phyloP scores from a whole-genome alignment of 2,329 filamentous ascomycete genomes.

The Fusarium tjaetaba region DNA sequence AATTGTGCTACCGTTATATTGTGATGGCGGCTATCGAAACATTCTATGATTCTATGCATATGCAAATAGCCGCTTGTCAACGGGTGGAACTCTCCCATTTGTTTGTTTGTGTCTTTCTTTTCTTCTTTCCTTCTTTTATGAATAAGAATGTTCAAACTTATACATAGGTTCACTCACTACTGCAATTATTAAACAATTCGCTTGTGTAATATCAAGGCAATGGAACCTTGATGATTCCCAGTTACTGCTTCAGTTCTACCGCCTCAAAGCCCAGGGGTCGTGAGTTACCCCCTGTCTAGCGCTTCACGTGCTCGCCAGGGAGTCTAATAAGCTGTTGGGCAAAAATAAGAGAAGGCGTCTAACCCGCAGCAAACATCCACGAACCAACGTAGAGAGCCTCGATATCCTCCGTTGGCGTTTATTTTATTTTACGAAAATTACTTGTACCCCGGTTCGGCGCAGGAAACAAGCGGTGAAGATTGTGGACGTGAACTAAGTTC shows the following conservation, averaged over 20 bases:
- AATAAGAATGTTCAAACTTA: background rate
- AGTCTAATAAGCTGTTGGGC: conserved; percentile 1
- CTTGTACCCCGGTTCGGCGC: background rate
- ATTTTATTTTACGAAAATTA: background rate
- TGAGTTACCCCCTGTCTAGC: conserved; percentile 11
- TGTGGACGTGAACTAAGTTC: background rate
- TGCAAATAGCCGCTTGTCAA: conserved; percentile 17
- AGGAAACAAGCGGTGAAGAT: conserved; percentile 13
- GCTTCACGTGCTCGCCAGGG: conserved; percentile 21
- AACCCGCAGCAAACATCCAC: conserved; percentile 1
- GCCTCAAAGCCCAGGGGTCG: conserved; percentile 9
- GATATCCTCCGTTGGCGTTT: background rate
- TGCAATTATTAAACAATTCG: background rate
- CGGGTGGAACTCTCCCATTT: background rate
- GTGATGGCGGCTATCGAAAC: conserved; percentile 33
- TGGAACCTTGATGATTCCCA: conserved; percentile 3
- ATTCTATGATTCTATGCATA: conserved; percentile 13
- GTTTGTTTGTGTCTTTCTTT: background rate
- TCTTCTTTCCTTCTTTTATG: background rate
- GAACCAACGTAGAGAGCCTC: background rate
- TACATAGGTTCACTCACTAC: background rate
- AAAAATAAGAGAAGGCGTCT: background rate
- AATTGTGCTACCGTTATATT: conserved; percentile 14
- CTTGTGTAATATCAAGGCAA: background rate
- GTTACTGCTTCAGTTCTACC: conserved; percentile 15